A percentile compares a stretch with the other conserved stretches of the same genome.
Evolutionary conservation across 495 filamentous ascomycete genomes (phyloP).

Genomic region (Daldinia childiae): DNA sequence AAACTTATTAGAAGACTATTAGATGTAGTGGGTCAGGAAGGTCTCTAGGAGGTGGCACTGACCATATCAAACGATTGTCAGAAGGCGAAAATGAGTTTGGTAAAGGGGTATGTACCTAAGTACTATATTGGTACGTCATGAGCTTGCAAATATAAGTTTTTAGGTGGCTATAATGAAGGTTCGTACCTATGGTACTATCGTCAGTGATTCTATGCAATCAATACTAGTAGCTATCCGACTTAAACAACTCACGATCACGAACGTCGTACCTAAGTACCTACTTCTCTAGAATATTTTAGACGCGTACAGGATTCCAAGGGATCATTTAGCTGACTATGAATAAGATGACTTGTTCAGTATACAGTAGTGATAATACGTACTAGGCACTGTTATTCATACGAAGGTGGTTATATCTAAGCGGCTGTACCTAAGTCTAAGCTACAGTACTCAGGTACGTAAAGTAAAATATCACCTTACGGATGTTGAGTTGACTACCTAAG

Average conservation of each 20-base stretch:
- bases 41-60: neutral
- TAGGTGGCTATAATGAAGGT: neutral
- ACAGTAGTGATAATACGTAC: neutral
- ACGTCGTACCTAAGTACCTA: neutral
- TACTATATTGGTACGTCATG: neutral
- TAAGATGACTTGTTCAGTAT: neutral
- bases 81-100: neutral
- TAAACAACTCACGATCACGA: neutral
- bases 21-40: neutral
- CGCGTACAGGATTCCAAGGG: neutral
- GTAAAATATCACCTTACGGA: neutral
- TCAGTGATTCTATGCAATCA: too few species aligned
- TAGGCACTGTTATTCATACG: neutral
- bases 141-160: neutral
- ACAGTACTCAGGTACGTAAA: neutral
- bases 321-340: neutral
- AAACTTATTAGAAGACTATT: neutral
- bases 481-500: neutral
- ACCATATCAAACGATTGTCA: neutral
- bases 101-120: neutral
- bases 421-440: neutral
- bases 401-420: neutral
- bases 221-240: too few species aligned
- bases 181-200: neutral
- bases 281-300: too few species aligned